Evolutionary conservation across 2,329 filamentous ascomycete species (phyloP), one percentile per base, ranked within the genome.

Genomic region (Fusarium torulosum): DNA sequence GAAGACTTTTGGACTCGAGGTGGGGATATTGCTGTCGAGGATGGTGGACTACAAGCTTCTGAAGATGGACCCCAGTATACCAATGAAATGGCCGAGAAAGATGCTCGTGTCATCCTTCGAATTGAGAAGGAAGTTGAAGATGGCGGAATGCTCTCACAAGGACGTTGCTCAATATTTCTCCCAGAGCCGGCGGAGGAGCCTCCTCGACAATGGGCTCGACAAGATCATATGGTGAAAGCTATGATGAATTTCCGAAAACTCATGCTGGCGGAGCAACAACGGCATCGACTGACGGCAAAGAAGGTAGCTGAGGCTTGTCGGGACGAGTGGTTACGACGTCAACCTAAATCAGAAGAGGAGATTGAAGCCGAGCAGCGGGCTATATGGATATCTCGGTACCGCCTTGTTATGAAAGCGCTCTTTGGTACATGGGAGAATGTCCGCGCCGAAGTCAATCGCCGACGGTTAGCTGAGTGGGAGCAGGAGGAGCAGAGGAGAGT

Each of bases 171-270:
- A 4, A 80, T 90, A 23, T 96, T 92, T 71, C 84, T 89, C 19
- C 91, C 92, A 0, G 92, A 96, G 66, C 83, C 88, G 14, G 82
- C 81, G 61, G 89, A 92, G 57, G 91, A 96, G 72, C 92, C 92
- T 1, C 86, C 88, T 0, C 85, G 86, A 52, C 93, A 96, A 73
- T 98, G 93, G 83, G 89, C 91, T n/a, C 94, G 96, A 70, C 86
- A 88, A 74, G 94, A 98, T 74, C 92, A 98, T 75, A 84, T 98
- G 53, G 84, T 91, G 44, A 90, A 90, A 45, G 94, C 97, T 63
- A 90, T 91, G 59, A 75, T 90, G 14, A 91, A 94, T 71, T 95
- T 98, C 71, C 89, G 92, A 46, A 91, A 89, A 72, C 83, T 98
- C 35, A 87, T 98, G 80, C 79, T 90, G 4, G 87, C 88, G 58